These are phyloP conservation scores for Claviceps sp. DNA, from an alignment of 2,329 filamentous ascomycete genomes.

Conservation along the genomic window DNA sequence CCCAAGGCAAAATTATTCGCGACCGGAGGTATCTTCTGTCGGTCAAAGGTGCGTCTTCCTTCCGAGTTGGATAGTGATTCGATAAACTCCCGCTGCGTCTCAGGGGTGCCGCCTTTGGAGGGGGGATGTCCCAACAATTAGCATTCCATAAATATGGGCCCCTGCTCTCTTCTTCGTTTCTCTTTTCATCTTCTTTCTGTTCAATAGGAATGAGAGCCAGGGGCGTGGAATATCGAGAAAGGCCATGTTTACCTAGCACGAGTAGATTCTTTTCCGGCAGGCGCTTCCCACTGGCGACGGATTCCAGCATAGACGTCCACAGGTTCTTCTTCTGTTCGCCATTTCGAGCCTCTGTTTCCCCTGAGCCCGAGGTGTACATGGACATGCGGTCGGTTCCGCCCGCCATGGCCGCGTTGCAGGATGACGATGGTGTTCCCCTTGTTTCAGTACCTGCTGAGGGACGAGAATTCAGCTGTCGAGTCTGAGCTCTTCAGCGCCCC, in stretches of 20 bases:
- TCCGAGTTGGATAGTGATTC: slow-evolving; percentile 47
- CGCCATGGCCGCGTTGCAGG: slow-evolving; percentile 26
- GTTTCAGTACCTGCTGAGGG: background rate
- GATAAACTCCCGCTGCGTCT: slow-evolving; percentile 74
- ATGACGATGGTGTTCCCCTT: background rate
- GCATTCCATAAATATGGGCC: background rate
- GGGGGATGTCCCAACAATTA: slow-evolving; percentile 3
- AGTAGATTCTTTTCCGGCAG: slow-evolving; percentile 86
- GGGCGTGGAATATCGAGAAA: background rate
- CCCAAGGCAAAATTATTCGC: slow-evolving; percentile 87
- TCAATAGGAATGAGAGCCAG: background rate
- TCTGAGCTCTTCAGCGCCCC: background rate
- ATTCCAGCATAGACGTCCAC: slow-evolving; percentile 88
- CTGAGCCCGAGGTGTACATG: slow-evolving; percentile 43
- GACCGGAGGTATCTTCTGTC: slow-evolving; percentile 57
- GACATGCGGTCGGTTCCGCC: slow-evolving; percentile 42
- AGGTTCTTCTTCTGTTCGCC: slow-evolving; percentile 74
- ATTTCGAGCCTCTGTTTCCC: slow-evolving; percentile 42
- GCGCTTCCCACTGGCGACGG: slow-evolving; percentile 77
- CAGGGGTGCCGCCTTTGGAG: slow-evolving; percentile 57
- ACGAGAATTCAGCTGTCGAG: background rate
- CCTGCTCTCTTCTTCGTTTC: background rate
- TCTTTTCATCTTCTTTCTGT: background rate
- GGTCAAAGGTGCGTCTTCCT: slow-evolving; percentile 38
- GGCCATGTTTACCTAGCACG: slow-evolving; percentile 50